Conservation (phyloP, 2,329 filamentous ascomycete genomes). For the Fusarium staphyleae region DNA sequence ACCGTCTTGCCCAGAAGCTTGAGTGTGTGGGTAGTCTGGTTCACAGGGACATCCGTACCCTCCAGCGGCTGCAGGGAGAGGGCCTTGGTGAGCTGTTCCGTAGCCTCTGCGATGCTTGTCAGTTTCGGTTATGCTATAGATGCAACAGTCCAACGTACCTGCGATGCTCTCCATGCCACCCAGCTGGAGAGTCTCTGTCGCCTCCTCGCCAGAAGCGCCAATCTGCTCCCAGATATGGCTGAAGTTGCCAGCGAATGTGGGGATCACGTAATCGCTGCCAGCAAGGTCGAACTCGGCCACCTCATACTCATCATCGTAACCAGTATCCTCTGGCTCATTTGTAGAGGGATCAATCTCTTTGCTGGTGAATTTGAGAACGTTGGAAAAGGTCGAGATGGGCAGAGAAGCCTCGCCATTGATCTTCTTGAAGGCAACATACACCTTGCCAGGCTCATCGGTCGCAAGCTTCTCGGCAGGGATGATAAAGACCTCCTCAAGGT, state of each 20-base stretch:
- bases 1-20: constrained; percentile 97
- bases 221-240: constrained; percentile 95
- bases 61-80: constrained; percentile 93
- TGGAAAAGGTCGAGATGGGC: constrained; percentile 83
- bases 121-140: constrained; percentile 14
- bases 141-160: constrained; percentile 63
- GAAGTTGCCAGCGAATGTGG: constrained; percentile 93
- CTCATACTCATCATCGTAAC: constrained; percentile 98
- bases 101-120: constrained; percentile 71
- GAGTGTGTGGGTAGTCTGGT: constrained; percentile 88
- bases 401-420: constrained; percentile 77
- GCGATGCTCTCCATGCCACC: constrained; percentile 89
- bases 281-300: constrained; percentile 90
- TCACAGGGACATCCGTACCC: constrained; percentile 89
- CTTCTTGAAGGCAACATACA: constrained; percentile 96
- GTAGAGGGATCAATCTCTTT: constrained; percentile 97
- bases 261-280: constrained; percentile 92
- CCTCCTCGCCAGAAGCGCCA: constrained; percentile 86
- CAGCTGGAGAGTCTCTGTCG: constrained; percentile 88
- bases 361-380: constrained; percentile 94
- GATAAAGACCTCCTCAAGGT: constrained; percentile 90
- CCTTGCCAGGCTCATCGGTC: constrained; percentile 87
- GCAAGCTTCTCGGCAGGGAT: constrained; percentile 83
- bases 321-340: constrained; percentile 87
- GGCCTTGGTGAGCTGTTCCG: constrained; percentile 84